Base-by-base conservation (phyloP, 139 green algal genomes). In the Asterochloris erici region DNA sequence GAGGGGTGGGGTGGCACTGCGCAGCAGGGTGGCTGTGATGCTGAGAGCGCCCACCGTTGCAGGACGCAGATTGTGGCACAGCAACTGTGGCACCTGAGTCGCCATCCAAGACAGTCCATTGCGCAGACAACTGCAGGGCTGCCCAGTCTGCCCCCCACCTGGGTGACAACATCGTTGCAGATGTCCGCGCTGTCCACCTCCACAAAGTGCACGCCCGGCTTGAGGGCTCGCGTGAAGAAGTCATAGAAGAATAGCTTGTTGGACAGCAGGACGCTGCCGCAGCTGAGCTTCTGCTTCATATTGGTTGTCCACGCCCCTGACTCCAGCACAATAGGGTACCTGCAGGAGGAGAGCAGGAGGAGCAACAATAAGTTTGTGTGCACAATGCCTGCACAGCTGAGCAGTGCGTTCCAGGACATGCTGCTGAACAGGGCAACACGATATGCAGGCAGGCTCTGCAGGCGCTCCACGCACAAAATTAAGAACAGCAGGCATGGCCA, bases 311-410 rank as follows among this genome's bases (percentile, higher is more conserved):
- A 90, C 15, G 85, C 83, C 21, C 81, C 47, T 12, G 84, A 82
- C 74, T 90, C 87, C 28, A 90, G 81, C 81, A 89, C 85, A 68
- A 89, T 74, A 12, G 75, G 80, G 79, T 86, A 90, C 63, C 86
- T 90, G 82, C 68, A 79, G 13, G 19, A 2, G 10, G 66, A 9
- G 6, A 71, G 17, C 19, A 29, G 61, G 74, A 26, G 14, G 10
- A 6, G 47, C 70, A 76, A n/a, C 70, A 76, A 14, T 21, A 19
- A 23, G 13, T 21, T 76, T 21, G 26, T 54, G 0, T 54, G 19
- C 12, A 76, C 70, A 76, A 26, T 26, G 26, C 29, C 23, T 76
- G 21, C 23, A 24, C 70, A 60, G 70, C 70, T 54, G 23, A 54
- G 21, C 24, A 19, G 73, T 0, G 12, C 73, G 24, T 61, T 10